phyloP scores from a whole-genome alignment of 257 asterid genomes.

The Salvia rosmarinus region DNA sequence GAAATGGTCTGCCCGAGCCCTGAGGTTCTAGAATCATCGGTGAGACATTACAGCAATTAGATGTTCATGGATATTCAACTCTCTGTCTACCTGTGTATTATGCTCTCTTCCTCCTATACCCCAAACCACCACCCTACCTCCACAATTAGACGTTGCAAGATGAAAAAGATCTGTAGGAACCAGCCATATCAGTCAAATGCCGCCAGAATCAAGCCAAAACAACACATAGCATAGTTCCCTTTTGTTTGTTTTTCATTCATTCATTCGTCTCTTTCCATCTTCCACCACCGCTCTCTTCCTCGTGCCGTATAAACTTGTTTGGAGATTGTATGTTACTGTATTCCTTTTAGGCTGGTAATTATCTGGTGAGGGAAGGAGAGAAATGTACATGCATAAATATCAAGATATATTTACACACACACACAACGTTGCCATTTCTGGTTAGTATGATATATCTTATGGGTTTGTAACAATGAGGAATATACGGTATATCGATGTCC shows the following conservation, averaged over 20 bases:
- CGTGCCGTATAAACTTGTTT: conserved; percentile 6
- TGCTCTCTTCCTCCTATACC: conserved; percentile 29
- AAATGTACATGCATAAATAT: conserved; percentile 48
- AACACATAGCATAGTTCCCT: conserved; percentile 43
- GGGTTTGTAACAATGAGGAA: conserved; percentile 49
- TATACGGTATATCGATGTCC: conserved; percentile 41
- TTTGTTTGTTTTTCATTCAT: conserved; percentile 48
- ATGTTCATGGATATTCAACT: neutral
- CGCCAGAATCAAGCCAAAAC: conserved; percentile 34
- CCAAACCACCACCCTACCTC: conserved; percentile 39
- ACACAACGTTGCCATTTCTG: conserved; percentile 51
- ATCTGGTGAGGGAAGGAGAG: conserved; percentile 34
- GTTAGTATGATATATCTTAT: conserved; percentile 42
- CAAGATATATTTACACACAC: conserved; percentile 38
- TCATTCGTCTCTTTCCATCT: conserved; percentile 56
- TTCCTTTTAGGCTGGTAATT: conserved; percentile 28
- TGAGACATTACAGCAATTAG: conserved; percentile 75
- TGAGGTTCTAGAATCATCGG: conserved; percentile 78
- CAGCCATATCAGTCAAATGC: conserved; percentile 41
- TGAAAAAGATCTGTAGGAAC: conserved; percentile 41
- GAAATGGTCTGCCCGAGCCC: conserved; percentile 82
- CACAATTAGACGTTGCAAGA: conserved; percentile 39
- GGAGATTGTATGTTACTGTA: conserved; percentile 12
- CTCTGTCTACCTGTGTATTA: conserved; percentile 22
- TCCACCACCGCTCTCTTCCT: conserved; percentile 13